Conservation (phyloP, 257 asterid genomes). For the Gentiana straminea region DNA sequence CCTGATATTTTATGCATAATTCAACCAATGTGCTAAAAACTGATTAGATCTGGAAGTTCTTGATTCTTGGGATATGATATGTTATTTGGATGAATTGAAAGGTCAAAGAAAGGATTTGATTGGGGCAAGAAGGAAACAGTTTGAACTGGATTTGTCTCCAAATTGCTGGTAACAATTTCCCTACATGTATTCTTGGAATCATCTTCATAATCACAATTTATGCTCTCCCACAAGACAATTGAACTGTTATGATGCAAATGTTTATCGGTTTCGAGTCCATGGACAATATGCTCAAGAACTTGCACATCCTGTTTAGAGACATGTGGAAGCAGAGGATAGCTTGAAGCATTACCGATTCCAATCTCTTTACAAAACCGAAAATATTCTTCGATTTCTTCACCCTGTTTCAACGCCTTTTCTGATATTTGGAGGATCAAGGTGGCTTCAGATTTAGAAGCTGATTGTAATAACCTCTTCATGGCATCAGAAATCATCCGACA, state of each 20-base stretch:
- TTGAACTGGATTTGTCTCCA: constrained; percentile 19
- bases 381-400: constrained; percentile 42
- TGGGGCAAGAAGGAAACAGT: background rate
- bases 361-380: constrained; percentile 52
- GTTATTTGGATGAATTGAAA: background rate
- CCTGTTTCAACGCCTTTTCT: constrained; percentile 46
- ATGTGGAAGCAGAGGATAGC: constrained; percentile 35
- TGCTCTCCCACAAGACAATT: constrained; percentile 8
- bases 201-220: background rate
- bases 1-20: too few species aligned
- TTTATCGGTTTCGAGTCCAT: constrained; percentile 5
- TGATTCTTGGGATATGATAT: constrained; percentile 1
- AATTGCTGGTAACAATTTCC: constrained; percentile 19
- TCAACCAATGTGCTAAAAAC: constrained; percentile 6
- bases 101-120: constrained; percentile 12
- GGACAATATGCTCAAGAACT: constrained; percentile 53
- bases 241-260: constrained; percentile 12
- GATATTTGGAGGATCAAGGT: constrained; percentile 39
- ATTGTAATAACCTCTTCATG: constrained; percentile 38
- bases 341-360: constrained; percentile 49
- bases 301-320: constrained; percentile 49
- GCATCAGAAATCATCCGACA: constrained; percentile 54
- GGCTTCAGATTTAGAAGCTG: constrained; percentile 45
- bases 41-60: constrained; percentile 32
- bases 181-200: background rate